Evolutionary conservation across 2,329 filamentous ascomycete species (phyloP).

Genomic region (Proliferodiscus dingleyae): DNA sequence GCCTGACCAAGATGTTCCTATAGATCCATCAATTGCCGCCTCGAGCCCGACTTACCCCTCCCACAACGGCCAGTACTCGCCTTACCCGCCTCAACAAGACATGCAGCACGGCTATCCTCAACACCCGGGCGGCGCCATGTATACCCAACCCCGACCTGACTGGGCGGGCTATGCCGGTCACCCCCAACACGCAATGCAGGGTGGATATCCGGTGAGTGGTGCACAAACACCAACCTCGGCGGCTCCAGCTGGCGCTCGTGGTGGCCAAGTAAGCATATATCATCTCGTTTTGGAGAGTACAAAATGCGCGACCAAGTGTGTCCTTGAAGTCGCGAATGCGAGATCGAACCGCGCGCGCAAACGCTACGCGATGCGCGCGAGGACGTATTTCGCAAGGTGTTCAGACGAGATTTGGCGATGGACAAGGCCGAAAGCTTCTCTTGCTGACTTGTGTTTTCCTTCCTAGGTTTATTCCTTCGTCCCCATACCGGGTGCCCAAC

Average conservation of each 20-base stretch:
- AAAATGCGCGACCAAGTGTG: neutral
- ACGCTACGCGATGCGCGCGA: no score
- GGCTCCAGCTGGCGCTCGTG: constrained; percentile 47
- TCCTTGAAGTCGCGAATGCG: neutral
- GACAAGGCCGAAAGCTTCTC: neutral
- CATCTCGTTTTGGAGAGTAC: neutral
- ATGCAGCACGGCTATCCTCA: constrained; percentile 76
- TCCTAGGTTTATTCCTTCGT: constrained; percentile 95
- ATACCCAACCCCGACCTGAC: constrained; percentile 67
- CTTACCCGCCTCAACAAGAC: constrained; percentile 79
- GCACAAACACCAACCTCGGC: constrained; percentile 47
- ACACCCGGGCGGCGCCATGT: constrained; percentile 54
- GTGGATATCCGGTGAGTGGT: constrained; percentile 30
- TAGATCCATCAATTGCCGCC: constrained; percentile 97
- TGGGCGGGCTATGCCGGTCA: constrained; percentile 64
- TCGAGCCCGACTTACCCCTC: constrained; percentile 89
- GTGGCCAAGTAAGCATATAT: constrained; percentile 52
- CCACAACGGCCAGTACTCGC: constrained; percentile 68
- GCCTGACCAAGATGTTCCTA: constrained; percentile 95
- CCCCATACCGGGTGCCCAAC: constrained; percentile 91
- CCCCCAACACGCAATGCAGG: constrained; percentile 29
- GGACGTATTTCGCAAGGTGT: no score
- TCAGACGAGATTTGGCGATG: no score
- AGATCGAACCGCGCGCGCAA: no score
- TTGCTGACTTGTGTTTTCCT: constrained; percentile 26